These are phyloP conservation scores for Coniochaeta ligniaria DNA, from an alignment of 2,329 filamentous ascomycete genomes.

Conservation along the genomic window DNA sequence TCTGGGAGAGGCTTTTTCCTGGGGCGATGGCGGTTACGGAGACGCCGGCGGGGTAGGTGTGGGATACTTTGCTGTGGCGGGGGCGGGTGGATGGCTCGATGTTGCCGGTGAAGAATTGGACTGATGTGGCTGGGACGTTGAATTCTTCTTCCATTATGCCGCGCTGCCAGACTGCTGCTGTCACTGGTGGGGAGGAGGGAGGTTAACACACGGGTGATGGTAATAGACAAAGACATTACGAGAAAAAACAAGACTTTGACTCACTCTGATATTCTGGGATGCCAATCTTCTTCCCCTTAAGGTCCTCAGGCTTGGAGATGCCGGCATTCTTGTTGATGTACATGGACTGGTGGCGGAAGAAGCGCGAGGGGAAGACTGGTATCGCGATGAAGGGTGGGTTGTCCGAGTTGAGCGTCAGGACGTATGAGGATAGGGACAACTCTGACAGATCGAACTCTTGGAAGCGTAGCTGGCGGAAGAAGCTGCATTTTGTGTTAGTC, in stretches of 20 bases:
- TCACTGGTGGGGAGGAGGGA: background rate
- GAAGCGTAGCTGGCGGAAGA: constrained; percentile 1
- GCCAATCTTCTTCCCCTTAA: background rate
- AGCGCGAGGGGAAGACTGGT: background rate
- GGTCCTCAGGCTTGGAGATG: background rate
- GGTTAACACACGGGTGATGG: background rate
- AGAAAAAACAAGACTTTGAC: too few relatives aligned
- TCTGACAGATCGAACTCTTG: constrained; percentile 1
- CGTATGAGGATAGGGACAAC: background rate
- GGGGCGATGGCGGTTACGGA: background rate
- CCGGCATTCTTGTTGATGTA: constrained; percentile 1
- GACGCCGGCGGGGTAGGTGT: constrained; percentile 1
- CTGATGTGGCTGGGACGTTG: background rate
- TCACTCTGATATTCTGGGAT: background rate
- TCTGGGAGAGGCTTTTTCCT: background rate
- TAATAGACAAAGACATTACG: too few relatives aligned
- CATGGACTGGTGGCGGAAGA: constrained; percentile 3
- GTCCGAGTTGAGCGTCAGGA: constrained; percentile 3
- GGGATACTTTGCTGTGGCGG: background rate
- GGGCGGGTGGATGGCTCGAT: background rate
- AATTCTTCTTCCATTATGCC: constrained; percentile 4
- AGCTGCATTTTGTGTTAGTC: background rate
- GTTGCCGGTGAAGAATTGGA: background rate
- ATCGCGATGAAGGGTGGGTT: constrained; percentile 3
- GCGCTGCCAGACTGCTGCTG: constrained; percentile 1